Evolutionary conservation across 371 early-diverging fungal genomes (phyloP).

Genomic region (Lichtheimia ornata): DNA sequence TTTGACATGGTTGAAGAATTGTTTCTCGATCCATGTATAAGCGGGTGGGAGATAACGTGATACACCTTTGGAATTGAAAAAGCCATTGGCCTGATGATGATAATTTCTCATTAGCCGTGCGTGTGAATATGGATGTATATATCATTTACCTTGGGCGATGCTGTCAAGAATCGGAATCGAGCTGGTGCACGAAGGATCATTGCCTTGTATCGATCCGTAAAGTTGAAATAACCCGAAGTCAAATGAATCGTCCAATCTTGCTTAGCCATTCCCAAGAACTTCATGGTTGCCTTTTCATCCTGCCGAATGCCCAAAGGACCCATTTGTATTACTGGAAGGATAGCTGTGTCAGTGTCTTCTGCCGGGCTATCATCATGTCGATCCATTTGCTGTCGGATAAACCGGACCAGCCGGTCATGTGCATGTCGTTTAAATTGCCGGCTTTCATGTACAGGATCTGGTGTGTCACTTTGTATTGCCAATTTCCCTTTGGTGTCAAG

Average conservation of each 20-base stretch:
- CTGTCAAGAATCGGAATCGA: slow-evolving; percentile 71
- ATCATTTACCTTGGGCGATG: slow-evolving; percentile 79
- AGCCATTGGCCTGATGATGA: slow-evolving; percentile 84
- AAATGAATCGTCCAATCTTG: slow-evolving; percentile 58
- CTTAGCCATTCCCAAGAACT: slow-evolving; percentile 57
- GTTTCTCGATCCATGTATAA: slow-evolving; percentile 79
- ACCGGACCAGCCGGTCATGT: slow-evolving; percentile 42
- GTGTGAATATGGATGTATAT: not conserved
- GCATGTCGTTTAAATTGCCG: slow-evolving; percentile 58
- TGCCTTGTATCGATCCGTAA: slow-evolving; percentile 68
- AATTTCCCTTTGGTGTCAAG: slow-evolving; percentile 25
- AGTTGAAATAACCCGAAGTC: slow-evolving; percentile 95
- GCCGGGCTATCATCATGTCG: not conserved
- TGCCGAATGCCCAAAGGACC: slow-evolving; percentile 79
- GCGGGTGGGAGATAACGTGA: slow-evolving; percentile 87
- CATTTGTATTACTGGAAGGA: slow-evolving; percentile 90
- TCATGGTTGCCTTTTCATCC: slow-evolving; percentile 69
- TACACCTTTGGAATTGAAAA: slow-evolving; percentile 84
- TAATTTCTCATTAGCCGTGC: not conserved
- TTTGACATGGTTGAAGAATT: slow-evolving; percentile 56
- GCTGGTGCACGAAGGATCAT: slow-evolving; percentile 61
- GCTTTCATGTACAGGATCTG: slow-evolving; percentile 72
- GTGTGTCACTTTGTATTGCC: slow-evolving; percentile 26
- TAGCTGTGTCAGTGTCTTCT: slow-evolving; percentile 58
- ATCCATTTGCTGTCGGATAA: slow-evolving; percentile 15